A percentile compares a stretch with the other conserved stretches of the same genome.
Conservation (phyloP, 129 eudicot species). For the Kitagawia praeruptora region DNA sequence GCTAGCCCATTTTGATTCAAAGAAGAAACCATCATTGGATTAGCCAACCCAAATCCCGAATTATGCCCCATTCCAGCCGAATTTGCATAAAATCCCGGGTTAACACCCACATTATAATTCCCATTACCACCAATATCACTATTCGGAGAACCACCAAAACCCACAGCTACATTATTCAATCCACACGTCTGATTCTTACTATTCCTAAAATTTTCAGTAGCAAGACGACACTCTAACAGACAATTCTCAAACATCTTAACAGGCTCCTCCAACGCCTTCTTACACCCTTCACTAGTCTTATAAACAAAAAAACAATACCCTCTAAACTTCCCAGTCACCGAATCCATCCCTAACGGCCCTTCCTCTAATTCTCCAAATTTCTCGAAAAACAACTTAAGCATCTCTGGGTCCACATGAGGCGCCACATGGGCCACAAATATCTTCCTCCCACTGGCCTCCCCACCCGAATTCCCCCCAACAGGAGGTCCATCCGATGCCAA, state of each 20-base stretch:
- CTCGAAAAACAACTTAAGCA: slow-evolving; percentile 34
- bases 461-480: slow-evolving; percentile 9
- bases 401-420: slow-evolving; percentile 38
- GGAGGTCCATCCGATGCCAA: slow-evolving; percentile 56
- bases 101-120: slow-evolving; percentile 34
- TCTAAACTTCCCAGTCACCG: slow-evolving; percentile 47
- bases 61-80: slow-evolving; percentile 36
- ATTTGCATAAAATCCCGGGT: slow-evolving; percentile 25
- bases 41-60: slow-evolving; percentile 24
- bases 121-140: slow-evolving; percentile 17
- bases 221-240: slow-evolving; percentile 52
- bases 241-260: slow-evolving; percentile 55
- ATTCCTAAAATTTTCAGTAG: slow-evolving; percentile 27
- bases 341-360: slow-evolving; percentile 67
- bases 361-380: slow-evolving; percentile 80
- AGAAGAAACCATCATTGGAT: slow-evolving; percentile 27
- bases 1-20: slow-evolving; percentile 36
- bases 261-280: slow-evolving; percentile 68
- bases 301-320: slow-evolving; percentile 67
- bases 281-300: slow-evolving; percentile 42
- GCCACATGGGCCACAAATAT: slow-evolving; percentile 63
- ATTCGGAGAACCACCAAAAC: slow-evolving; percentile 8
- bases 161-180: slow-evolving; percentile 9
- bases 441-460: slow-evolving; percentile 30
- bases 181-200: slow-evolving; percentile 21